These are phyloP conservation scores for Leishmania mexicana DNA, from an alignment of 208 protist genomes.

Conservation along the genomic window DNA sequence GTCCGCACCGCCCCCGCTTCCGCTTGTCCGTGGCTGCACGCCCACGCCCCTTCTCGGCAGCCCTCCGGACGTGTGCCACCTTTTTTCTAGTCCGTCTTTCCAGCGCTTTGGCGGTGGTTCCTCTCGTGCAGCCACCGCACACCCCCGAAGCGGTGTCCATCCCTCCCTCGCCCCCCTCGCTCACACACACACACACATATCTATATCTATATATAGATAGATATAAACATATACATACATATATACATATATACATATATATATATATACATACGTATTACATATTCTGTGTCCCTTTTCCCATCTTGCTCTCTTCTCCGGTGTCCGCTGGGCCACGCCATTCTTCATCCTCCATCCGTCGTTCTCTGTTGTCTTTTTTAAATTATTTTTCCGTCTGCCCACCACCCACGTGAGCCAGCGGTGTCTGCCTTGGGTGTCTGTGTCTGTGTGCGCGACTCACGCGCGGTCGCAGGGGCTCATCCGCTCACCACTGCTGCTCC, in stretches of 20 bases:
- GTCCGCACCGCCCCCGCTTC: too few relatives aligned
- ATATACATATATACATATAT: too few relatives aligned
- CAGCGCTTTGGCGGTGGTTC: background rate
- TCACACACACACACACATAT: too few relatives aligned
- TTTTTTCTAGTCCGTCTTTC: background rate
- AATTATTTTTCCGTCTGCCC: too few relatives aligned
- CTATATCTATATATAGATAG: too few relatives aligned
- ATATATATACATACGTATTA: background rate
- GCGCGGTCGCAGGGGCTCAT: background rate
- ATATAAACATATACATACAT: too few relatives aligned
- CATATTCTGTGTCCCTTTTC: background rate
- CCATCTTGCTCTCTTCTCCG: background rate
- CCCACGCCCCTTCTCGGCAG: too few relatives aligned
- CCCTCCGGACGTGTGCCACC: too few relatives aligned
- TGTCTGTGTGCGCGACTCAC: background rate
- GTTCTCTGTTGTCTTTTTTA: background rate
- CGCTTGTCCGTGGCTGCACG: too few relatives aligned
- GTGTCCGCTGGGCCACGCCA: background rate
- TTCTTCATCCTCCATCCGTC: background rate
- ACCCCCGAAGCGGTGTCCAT: too few relatives aligned
- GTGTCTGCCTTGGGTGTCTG: background rate
- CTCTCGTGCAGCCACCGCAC: too few relatives aligned
- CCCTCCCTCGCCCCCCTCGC: too few relatives aligned
- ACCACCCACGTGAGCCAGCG: background rate
- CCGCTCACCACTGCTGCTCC: background rate